Percentiles rank a stretch among this genome's conserved stretches.
Evolutionary conservation across 768 basidiomycete species (phyloP).

Genomic region (Wakefieldia striispora): DNA sequence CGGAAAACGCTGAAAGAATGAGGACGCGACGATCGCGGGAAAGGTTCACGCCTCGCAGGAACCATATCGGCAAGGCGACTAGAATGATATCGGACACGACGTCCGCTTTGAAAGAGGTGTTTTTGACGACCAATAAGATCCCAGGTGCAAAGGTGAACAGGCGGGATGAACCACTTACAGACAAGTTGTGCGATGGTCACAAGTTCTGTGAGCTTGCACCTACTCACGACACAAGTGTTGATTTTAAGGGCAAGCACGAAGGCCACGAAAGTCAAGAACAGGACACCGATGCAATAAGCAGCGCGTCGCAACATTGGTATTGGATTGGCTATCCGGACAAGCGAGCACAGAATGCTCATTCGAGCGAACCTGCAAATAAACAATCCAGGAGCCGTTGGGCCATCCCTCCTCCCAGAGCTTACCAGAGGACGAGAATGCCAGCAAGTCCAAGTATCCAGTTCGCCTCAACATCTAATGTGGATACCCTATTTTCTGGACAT

Average conservation of each 20-base stretch:
- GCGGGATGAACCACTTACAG: slow-evolving; percentile 16
- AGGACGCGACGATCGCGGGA: slow-evolving; percentile 16
- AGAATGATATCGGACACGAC: slow-evolving; percentile 19
- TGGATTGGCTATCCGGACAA: slow-evolving; percentile 22
- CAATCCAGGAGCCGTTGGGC: background rate
- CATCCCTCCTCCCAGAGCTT: background rate
- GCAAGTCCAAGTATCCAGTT: slow-evolving; percentile 21
- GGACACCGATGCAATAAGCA: slow-evolving; percentile 14
- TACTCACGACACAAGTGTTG: slow-evolving; percentile 1
- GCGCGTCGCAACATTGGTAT: slow-evolving; percentile 4
- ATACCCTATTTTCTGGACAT: background rate
- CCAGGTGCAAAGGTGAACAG: background rate
- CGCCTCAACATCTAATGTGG: background rate
- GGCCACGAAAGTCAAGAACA: slow-evolving; percentile 16
- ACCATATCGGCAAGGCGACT: slow-evolving; percentile 12
- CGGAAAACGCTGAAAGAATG: slow-evolving; percentile 20
- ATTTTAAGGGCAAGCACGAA: slow-evolving; percentile 21
- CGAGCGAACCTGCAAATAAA: slow-evolving; percentile 20
- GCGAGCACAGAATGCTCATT: slow-evolving; percentile 28
- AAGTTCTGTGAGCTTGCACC: background rate
- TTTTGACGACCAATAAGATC: background rate
- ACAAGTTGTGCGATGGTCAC: slow-evolving; percentile 23
- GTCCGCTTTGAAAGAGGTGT: slow-evolving; percentile 16
- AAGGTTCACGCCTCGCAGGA: slow-evolving; percentile 19
- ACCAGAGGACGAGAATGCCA: slow-evolving; percentile 23